Percentiles rank a stretch among this genome's conserved stretches.
phyloP scores from a whole-genome alignment of 2,329 filamentous ascomycete species.

The Arthrobotrys entomopaga region DNA sequence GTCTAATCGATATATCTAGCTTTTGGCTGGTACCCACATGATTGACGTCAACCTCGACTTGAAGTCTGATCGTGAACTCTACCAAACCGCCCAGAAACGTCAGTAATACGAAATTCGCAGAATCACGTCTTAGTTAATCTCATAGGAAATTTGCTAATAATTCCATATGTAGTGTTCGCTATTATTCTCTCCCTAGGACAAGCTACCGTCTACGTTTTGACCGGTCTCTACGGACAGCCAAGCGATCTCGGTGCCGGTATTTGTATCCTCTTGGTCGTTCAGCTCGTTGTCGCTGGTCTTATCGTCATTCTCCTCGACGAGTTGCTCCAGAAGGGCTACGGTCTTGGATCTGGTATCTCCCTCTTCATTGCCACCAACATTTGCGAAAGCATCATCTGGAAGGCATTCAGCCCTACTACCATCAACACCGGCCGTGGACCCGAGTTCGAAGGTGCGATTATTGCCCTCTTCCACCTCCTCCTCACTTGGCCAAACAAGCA shows the following conservation, averaged over 20 bases:
- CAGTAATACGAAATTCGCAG: conserved; percentile 55
- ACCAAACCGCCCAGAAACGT: conserved; percentile 98
- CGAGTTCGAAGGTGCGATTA: conserved; percentile 98
- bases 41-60: conserved; percentile 99
- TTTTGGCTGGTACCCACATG: conserved; percentile 98
- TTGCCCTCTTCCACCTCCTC: conserved; percentile 96
- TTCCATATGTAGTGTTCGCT: conserved; percentile 73
- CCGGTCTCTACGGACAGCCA: conserved; percentile 94
- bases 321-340: conserved; percentile 98
- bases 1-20: conserved; percentile 63
- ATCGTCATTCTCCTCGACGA: conserved; percentile 99
- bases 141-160: conserved; percentile 18
- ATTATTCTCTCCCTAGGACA: conserved; percentile 98
- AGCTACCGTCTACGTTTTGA: conserved; percentile 97
- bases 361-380: conserved; percentile 99
- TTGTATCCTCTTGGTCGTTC: conserved; percentile 96
- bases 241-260: conserved; percentile 97
- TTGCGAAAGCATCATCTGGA: conserved; percentile 99
- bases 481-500: conserved; percentile 99
- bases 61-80: conserved; percentile 99
- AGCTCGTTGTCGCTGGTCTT: conserved; percentile 95
- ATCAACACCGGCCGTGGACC: conserved; percentile 99
- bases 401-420: conserved; percentile 98
- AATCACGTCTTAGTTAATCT: conserved; percentile 3
- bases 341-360: conserved; percentile 96